These are phyloP conservation scores for Trichoderma endophyticum DNA, from an alignment of 2,329 filamentous ascomycete species.

Conservation along the genomic window DNA sequence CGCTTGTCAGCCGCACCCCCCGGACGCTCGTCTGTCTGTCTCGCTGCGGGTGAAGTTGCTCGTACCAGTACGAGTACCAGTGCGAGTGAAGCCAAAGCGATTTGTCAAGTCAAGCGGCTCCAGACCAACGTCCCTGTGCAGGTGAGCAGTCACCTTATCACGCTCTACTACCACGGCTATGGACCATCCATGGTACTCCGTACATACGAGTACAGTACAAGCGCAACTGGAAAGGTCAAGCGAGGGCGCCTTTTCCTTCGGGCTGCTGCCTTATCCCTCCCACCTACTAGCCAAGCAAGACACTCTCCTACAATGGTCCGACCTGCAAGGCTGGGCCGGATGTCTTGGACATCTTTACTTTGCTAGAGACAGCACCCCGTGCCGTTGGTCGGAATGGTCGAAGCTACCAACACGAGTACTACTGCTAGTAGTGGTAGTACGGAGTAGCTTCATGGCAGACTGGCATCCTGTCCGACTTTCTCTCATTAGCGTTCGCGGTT, in stretches of 20 bases:
- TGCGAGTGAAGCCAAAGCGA: not conserved
- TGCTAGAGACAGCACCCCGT: not conserved
- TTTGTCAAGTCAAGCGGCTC: constrained; percentile 3
- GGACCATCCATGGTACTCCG: not conserved
- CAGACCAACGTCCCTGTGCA: constrained; percentile 5
- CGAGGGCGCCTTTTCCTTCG: not conserved
- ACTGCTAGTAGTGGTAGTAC: not conserved
- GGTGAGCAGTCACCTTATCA: constrained; percentile 13
- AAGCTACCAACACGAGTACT: not conserved
- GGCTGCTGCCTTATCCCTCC: not conserved
- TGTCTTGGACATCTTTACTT: not conserved
- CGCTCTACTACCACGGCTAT: not conserved
- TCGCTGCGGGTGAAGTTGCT: not conserved
- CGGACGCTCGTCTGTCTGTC: not conserved
- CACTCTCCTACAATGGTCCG: not conserved
- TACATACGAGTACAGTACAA: not conserved
- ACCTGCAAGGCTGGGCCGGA: not conserved
- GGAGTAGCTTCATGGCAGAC: not conserved
- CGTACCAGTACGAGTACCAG: not conserved
- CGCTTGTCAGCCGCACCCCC: not conserved
- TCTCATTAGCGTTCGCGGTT: not conserved
- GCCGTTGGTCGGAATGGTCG: not conserved
- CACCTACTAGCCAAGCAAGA: not conserved
- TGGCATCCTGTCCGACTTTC: not conserved
- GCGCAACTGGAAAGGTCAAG: not conserved